A percentile compares a stretch with the other conserved stretches of the same genome.
These are phyloP conservation scores for Plasmodium inui DNA, from an alignment of 169 alveolate genomes.

Conservation along the genomic window DNA sequence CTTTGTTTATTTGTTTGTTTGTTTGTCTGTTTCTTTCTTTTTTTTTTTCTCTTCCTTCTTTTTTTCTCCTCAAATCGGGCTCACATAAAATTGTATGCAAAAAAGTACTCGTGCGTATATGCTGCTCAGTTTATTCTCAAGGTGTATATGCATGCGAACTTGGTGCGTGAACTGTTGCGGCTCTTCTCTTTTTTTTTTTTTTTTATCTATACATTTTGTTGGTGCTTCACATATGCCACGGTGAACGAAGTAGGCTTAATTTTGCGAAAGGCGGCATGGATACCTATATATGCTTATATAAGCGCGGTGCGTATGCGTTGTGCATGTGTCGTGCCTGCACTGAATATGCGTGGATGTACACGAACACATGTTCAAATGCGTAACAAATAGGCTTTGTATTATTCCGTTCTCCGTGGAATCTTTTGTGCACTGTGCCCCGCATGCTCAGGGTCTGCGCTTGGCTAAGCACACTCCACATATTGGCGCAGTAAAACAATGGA, in stretches of 20 bases:
- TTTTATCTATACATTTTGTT: background rate
- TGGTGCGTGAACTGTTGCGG: background rate
- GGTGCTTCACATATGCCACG: background rate
- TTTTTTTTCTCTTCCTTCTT: background rate
- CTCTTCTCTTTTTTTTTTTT: background rate
- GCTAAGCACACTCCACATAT: background rate
- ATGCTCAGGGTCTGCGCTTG: conserved; percentile 1
- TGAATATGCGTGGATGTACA: background rate
- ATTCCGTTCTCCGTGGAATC: background rate
- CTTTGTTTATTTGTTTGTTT: background rate
- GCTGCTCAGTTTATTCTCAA: background rate
- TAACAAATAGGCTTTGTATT: background rate
- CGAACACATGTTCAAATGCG: background rate
- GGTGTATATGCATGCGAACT: background rate
- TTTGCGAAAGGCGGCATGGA: background rate
- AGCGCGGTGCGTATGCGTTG: background rate
- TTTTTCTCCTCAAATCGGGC: background rate
- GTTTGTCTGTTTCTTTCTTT: background rate
- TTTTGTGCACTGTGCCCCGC: background rate
- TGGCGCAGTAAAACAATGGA: background rate
- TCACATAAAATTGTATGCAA: background rate
- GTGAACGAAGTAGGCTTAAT: background rate
- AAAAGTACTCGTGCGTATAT: background rate
- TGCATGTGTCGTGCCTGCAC: background rate
- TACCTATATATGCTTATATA: background rate